These are phyloP conservation scores for Parathielavia hyrcaniae DNA, from an alignment of 495 filamentous ascomycete genomes.

Conservation along the genomic window DNA sequence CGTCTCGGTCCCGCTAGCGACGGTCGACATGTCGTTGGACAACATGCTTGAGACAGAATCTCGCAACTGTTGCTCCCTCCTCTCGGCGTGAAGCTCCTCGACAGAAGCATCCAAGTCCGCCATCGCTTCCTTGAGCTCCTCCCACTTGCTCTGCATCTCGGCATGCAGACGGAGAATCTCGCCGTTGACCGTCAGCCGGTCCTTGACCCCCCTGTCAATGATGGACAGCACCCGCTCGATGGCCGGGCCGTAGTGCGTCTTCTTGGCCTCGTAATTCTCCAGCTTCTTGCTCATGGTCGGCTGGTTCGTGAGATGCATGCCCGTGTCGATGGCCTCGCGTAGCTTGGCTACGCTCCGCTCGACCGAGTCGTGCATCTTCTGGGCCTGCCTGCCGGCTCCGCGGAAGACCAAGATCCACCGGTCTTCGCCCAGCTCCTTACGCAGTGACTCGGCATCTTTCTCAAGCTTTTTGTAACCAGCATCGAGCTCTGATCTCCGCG, in stretches of 20 bases:
- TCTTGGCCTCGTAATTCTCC: constrained; percentile 92
- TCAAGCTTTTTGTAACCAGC: constrained; percentile 75
- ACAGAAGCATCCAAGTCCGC: constrained; percentile 64
- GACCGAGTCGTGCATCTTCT: constrained; percentile 91
- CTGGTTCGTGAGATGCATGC: constrained; percentile 62
- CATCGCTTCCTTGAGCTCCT: constrained; percentile 67
- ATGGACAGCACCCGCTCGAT: constrained; percentile 85
- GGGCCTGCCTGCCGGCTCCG: constrained; percentile 83
- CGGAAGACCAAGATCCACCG: constrained; percentile 93
- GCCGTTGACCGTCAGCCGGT: constrained; percentile 87
- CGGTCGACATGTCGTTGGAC: constrained; percentile 74
- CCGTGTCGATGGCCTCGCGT: constrained; percentile 69
- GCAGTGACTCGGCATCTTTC: constrained; percentile 75
- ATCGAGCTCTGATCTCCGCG: constrained; percentile 62
- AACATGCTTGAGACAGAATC: constrained; percentile 91
- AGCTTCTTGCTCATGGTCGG: constrained; percentile 66
- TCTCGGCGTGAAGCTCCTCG: constrained; percentile 63
- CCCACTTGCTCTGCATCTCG: constrained; percentile 74
- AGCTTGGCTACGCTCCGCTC: constrained; percentile 77
- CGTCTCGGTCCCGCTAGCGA: constrained; percentile 67
- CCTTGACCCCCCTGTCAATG: constrained; percentile 86
- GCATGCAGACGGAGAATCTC: constrained; percentile 79
- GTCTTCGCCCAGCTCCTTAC: constrained; percentile 87
- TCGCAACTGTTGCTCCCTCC: constrained; percentile 66
- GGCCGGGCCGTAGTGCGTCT: constrained; percentile 87